Evolutionary conservation across 768 basidiomycete genomes (phyloP), one percentile per base, ranked within the genome.

Genomic region (Kondoa subrosea): DNA sequence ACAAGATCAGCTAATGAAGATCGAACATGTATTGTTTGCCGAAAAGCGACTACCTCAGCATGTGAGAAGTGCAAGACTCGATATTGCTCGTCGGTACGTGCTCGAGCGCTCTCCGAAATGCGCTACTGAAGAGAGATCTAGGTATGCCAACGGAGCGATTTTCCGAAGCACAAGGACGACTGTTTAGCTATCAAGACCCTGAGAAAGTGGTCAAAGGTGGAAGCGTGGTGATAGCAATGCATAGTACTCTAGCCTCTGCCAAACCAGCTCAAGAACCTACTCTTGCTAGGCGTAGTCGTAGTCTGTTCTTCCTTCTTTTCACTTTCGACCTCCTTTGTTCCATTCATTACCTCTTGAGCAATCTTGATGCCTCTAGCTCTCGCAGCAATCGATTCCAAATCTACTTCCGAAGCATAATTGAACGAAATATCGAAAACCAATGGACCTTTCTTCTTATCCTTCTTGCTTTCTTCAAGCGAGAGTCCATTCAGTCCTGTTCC

Each of bases 401-500:
- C 61, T 27, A 63, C 12, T n/a, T n/a, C 61, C 17, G 16, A 21
- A 3, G 33, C 61, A 32, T 63, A 63, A 32, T 63, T 63, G 61
- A 30, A 63, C 3, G 61, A 63, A 33, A 63, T 63, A 32, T 63
- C 61, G 34, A 63, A 63, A 16, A 63, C 61, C 30, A 31, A 27
- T 17, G 30, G 26, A 8, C 40, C 40, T 50, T 50, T 21, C 61
- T 27, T 32, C n/a, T 31, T 63, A 32, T 25, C 8, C 58, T 27
- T 15, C n/a, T 8, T 27, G 29, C 14, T n/a, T 8, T 63, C n/a
- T 27, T 33, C 33, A 16, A 63, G 61, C 3, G 61, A 63, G 8
- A 63, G 61, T 12, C 8, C 4, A 12, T 17, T 31, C 26, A 63
- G 61, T 27, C 30, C n/a, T n/a, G n/a, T n/a, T n/a, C n/a, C 26